phyloP scores from a whole-genome alignment of 768 basidiomycete genomes.

The Boletus rex-veris region DNA sequence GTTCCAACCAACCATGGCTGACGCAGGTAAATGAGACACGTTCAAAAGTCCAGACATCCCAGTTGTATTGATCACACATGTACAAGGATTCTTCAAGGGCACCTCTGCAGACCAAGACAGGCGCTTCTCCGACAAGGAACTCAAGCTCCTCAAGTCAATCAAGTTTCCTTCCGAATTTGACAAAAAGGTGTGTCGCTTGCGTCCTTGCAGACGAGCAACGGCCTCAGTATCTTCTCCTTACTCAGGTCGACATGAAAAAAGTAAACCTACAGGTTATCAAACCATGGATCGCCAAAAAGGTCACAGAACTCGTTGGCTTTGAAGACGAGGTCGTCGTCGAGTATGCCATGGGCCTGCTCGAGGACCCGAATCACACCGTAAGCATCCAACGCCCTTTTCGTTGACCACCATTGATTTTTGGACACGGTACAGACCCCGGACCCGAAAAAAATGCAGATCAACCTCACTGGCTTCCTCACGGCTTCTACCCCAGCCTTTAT shows the following conservation, averaged over 20 bases:
- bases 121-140: conserved; percentile 93
- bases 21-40: conserved; percentile 43
- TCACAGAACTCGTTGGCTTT: conserved; percentile 84
- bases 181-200: conserved; percentile 57
- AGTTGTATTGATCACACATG: not conserved
- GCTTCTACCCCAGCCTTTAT: conserved; percentile 85
- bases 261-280: conserved; percentile 89
- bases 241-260: conserved; percentile 90
- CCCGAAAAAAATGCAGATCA: conserved; percentile 94
- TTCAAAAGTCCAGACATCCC: not conserved
- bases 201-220: not conserved
- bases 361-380: conserved; percentile 82
- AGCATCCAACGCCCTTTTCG: conserved; percentile 20
- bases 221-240: not conserved
- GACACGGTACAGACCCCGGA: conserved; percentile 65
- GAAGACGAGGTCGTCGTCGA: conserved; percentile 98
- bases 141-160: conserved; percentile 81
- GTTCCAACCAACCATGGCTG: conserved; percentile 44
- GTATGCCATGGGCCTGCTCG: conserved; percentile 92
- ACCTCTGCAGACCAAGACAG: conserved; percentile 89
- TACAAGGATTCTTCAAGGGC: conserved; percentile 81
- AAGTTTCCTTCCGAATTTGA: conserved; percentile 91
- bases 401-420: not conserved
- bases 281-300: conserved; percentile 94
- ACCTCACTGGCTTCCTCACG: conserved; percentile 88